Base-by-base conservation (phyloP, 192 early-diverging fungal species). In the Pilobolus umbonatus region DNA sequence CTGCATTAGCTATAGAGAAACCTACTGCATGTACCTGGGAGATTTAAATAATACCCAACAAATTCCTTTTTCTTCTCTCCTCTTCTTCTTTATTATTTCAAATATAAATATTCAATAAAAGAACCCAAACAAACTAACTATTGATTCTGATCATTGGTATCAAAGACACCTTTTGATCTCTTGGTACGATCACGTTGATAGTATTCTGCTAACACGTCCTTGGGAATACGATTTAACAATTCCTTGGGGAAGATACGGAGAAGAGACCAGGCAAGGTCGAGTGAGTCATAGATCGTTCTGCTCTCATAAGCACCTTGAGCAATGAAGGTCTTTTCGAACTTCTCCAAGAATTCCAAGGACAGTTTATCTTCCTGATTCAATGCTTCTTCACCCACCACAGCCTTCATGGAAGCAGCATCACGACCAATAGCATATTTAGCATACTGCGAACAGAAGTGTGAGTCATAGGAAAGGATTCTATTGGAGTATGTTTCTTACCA, bases 231-330 rank as follows among this genome's bases (percentile, higher is more conserved):
- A 82, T 99, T 99, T 34, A 99, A 84, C 86, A 97, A 84, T 72
- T 99, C 97, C 87, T 99, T 99, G 63, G 97, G 97, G 90, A 99
- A 99, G 71, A 99, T 96, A 64, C 97, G 89, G 39, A 99, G 79
- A 50, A 99, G 80, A 21, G 91, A 93, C 97, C 97, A 99, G n/a
- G 97, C 97, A 55, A 94, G 64, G 65, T 99, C 97, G 50, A 99
- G 78, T 10, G 89, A 92, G 66, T 99, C 97, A 57, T 90, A 98
- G 52, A 99, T 96, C 25, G 94, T 95, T 64, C 97, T 82, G 30
- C 88, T 89, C 74, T 99, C 97, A 69, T 95, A 93, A 60, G 88
- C 86, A 44, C 95, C 95, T 81, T 99, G 97, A 22, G 89, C 80
- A 67, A 99, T 94, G 62, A 97, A 99, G 8, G 92, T 84, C 76